Percentiles rank a stretch among this genome's conserved stretches.
Evolutionary conservation across 2,329 filamentous ascomycete genomes (phyloP).

Genomic region (Cordyceps cateniannulata): DNA sequence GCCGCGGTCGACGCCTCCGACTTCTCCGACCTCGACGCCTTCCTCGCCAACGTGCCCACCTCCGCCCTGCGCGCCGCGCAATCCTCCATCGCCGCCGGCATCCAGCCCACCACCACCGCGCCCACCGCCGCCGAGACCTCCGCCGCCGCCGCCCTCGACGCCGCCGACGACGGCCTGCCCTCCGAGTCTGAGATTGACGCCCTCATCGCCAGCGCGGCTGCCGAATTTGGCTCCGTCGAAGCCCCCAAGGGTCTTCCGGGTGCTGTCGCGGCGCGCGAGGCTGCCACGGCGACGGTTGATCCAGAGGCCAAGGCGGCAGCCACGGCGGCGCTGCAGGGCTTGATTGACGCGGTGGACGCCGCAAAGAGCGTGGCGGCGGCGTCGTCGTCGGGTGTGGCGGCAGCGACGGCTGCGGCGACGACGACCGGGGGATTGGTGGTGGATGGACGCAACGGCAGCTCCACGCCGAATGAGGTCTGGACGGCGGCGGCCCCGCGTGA

Average conservation of each 20-base stretch:
- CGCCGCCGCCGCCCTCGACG: background rate
- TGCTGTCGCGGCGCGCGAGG: background rate
- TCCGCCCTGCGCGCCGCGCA: conserved; percentile 15
- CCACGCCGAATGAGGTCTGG: background rate
- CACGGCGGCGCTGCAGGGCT: background rate
- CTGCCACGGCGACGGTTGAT: background rate
- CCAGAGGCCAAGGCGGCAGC: background rate
- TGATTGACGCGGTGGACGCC: background rate
- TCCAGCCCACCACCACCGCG: conserved; percentile 28
- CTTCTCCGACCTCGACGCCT: conserved; percentile 35
- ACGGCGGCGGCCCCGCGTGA: conserved; percentile 22
- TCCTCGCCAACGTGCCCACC: conserved; percentile 38
- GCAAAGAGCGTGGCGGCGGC: background rate
- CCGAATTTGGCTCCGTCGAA: background rate
- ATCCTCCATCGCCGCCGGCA: conserved; percentile 24
- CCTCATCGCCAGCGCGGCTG: background rate
- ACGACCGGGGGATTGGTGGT: background rate
- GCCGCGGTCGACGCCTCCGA: conserved; percentile 27
- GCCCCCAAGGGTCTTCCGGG: background rate
- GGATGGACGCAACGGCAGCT: background rate
- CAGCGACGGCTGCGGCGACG: too few relatives aligned
- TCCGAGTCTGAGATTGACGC: conserved; percentile 4
- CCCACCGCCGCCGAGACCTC: background rate
- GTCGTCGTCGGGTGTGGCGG: background rate
- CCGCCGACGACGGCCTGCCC: conserved; percentile 4